These are phyloP conservation scores for Microbotryum lychnidis-dioicae DNA, from an alignment of 1,284 basidiomycete species.

Conservation along the genomic window DNA sequence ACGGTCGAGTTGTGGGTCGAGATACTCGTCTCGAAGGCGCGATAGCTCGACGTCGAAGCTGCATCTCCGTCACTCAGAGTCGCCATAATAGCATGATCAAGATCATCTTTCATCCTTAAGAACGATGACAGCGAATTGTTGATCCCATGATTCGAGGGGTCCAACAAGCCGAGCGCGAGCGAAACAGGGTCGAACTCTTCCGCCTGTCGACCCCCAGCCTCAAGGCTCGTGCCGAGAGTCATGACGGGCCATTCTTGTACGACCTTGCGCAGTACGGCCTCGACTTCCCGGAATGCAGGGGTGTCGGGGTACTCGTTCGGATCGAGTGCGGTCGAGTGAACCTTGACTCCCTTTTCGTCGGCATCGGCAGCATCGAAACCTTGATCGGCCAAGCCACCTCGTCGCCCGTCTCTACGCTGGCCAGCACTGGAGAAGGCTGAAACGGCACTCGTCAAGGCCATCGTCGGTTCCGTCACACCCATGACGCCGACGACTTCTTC, in stretches of 20 bases:
- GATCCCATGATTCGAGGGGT: conserved; percentile 51
- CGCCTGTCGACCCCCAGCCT: conserved; percentile 11
- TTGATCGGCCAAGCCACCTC: conserved; percentile 27
- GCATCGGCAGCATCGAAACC: conserved; percentile 7
- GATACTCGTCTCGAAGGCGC: conserved; percentile 80
- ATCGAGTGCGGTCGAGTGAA: background rate
- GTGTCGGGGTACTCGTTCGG: conserved; percentile 33
- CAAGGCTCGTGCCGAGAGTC: conserved; percentile 50
- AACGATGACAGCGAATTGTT: conserved; percentile 64
- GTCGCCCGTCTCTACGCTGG: conserved; percentile 12
- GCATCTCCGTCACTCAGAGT: conserved; percentile 63
- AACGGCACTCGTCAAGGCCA: conserved; percentile 18
- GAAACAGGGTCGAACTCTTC: conserved; percentile 73
- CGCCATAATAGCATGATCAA: conserved; percentile 67
- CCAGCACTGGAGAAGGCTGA: conserved; percentile 25
- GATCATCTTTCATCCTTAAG: conserved; percentile 59
- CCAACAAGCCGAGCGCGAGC: conserved; percentile 74
- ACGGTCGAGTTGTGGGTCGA: conserved; percentile 75
- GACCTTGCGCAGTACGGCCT: conserved; percentile 64
- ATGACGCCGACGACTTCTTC: background rate
- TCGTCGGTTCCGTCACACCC: background rate
- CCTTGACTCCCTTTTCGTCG: background rate
- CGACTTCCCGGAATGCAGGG: conserved; percentile 37
- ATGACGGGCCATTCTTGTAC: conserved; percentile 84
- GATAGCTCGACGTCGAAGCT: conserved; percentile 52